Evolutionary conservation across 1,284 basidiomycete species (phyloP).

Genomic region (Coniophora puteana): DNA sequence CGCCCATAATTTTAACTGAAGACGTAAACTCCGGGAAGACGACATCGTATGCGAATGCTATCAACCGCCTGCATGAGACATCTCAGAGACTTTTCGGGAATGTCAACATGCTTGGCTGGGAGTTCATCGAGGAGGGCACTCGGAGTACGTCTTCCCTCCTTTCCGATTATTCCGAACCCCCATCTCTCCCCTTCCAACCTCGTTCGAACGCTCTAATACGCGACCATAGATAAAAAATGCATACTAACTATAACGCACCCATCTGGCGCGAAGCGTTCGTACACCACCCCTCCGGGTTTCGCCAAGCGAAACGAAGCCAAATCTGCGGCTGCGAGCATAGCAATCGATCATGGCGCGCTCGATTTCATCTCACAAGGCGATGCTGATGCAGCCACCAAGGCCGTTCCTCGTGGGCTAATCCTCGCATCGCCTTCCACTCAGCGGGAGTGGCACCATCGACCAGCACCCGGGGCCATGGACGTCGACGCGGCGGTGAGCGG

Average conservation of each 20-base stretch:
- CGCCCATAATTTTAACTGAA: background rate
- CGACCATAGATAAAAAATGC: slow-evolving; percentile 46
- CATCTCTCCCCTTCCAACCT: background rate
- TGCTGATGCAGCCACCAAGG: slow-evolving; percentile 24
- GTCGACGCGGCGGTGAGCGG: background rate
- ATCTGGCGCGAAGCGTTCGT: slow-evolving; percentile 44
- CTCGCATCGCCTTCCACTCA: slow-evolving; percentile 25
- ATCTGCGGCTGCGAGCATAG: slow-evolving; percentile 44
- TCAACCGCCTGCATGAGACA: slow-evolving; percentile 37
- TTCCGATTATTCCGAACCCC: background rate
- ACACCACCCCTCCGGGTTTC: slow-evolving; percentile 42
- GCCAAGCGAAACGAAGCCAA: slow-evolving; percentile 47
- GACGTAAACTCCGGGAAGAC: too few relatives aligned
- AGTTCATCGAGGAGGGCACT: slow-evolving; percentile 37
- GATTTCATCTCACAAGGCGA: slow-evolving; percentile 49
- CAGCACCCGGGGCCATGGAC: too few relatives aligned
- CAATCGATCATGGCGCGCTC: slow-evolving; percentile 53
- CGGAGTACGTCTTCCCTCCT: slow-evolving; percentile 25
- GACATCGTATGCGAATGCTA: slow-evolving; percentile 12
- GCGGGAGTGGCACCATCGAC: too few relatives aligned
- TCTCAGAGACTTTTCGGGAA: slow-evolving; percentile 40
- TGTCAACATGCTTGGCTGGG: slow-evolving; percentile 35
- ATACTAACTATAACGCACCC: slow-evolving; percentile 55
- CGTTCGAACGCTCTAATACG: background rate
- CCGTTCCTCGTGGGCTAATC: slow-evolving; percentile 28